phyloP scores from a whole-genome alignment of 345 rosid species.

The Eucalyptus brandiana region DNA sequence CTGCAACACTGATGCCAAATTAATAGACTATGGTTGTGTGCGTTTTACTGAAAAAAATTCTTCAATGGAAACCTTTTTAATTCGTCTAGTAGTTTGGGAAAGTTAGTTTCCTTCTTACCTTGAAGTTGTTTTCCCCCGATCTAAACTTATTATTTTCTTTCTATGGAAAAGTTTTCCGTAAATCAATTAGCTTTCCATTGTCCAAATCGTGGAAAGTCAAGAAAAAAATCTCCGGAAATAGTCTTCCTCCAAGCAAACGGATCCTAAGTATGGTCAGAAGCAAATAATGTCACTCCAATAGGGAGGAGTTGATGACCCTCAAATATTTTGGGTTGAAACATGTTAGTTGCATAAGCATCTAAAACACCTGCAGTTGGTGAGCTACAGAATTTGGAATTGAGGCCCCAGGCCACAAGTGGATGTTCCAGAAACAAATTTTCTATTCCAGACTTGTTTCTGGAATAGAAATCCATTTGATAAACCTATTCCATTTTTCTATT shows the following conservation, averaged over 20 bases:
- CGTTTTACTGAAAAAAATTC: neutral
- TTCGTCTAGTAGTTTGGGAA: neutral
- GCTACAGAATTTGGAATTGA: neutral
- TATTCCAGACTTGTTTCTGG: rapidly evolving
- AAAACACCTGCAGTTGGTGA: neutral
- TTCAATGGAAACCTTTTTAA: neutral
- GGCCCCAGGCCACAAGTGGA: neutral
- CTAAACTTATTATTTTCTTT: neutral
- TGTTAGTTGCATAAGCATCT: neutral
- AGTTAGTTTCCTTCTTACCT: neutral
- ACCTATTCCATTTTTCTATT: too few species aligned
- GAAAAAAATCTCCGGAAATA: neutral
- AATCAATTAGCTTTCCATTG: neutral
- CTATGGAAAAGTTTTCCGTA: neutral
- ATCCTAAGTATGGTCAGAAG: neutral
- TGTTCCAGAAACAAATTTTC: neutral
- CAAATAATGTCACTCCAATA: neutral
- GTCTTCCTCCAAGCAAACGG: neutral
- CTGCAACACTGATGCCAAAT: neutral
- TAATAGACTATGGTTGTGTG: neutral
- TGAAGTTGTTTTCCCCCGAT: neutral
- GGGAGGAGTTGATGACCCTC: neutral
- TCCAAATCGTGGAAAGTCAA: neutral
- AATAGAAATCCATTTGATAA: too few species aligned
- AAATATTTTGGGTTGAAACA: neutral